Conservation (phyloP, 2,329 filamentous ascomycete species). For the Tolypocladium tundrense region DNA sequence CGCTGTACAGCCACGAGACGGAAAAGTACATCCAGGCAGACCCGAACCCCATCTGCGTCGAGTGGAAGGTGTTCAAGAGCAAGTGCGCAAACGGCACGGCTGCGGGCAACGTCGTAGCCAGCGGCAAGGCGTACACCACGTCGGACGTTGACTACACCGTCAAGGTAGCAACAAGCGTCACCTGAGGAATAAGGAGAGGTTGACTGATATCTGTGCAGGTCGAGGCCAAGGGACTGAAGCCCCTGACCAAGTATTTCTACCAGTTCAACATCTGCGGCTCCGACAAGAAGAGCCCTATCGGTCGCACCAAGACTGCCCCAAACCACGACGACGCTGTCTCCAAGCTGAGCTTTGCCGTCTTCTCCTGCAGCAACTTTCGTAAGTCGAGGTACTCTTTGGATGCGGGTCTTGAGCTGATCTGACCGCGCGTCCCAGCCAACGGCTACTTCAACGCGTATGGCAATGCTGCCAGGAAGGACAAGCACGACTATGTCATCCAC, state of each 20-base stretch:
- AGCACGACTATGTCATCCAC: conserved; percentile 49
- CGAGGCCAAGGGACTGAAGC: conserved; percentile 50
- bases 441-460: conserved; percentile 53
- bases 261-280: conserved; percentile 61
- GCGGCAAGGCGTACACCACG: conserved; percentile 55
- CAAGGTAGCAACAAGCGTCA: conserved; percentile 31
- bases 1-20: conserved; percentile 37
- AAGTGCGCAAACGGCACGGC: conserved; percentile 24
- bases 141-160: conserved; percentile 68
- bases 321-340: conserved; percentile 42
- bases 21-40: conserved; percentile 32
- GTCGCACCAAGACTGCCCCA: conserved; percentile 62
- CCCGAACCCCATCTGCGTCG: conserved; percentile 51
- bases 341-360: conserved; percentile 54
- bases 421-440: conserved; percentile 5
- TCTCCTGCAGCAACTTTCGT: conserved; percentile 62
- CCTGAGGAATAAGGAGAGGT: neutral
- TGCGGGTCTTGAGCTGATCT: neutral
- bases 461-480: conserved; percentile 47
- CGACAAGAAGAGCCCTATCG: conserved; percentile 49
- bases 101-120: conserved; percentile 32
- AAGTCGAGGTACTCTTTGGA: conserved; percentile 11
- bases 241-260: conserved; percentile 58
- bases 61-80: conserved; percentile 49
- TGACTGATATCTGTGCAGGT: conserved; percentile 30